Evolutionary conservation across 768 basidiomycete species (phyloP), one percentile per base, ranked within the genome.

Genomic region (Boletus pseudo-olivaceus): DNA sequence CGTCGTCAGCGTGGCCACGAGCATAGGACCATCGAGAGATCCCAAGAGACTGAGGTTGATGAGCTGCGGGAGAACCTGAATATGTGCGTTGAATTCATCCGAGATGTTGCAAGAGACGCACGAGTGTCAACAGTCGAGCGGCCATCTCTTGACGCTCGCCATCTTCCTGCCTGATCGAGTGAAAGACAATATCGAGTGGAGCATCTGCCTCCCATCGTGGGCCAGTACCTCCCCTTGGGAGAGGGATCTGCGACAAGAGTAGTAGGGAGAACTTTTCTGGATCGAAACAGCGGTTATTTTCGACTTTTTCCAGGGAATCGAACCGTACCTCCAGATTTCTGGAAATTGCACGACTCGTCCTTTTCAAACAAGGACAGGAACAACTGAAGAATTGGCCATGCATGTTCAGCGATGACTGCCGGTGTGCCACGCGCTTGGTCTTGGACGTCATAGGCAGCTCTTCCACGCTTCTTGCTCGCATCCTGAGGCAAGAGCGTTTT

Each of bases 331-430:
- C 73, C 74, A 53, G 69, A 67, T 15, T 59, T 57, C 40, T 64
- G 63, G 53, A 72, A 69, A 9, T 63, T 62, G 46, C 69, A 54
- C 10, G 60, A 56, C 60, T 89, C 83, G 55, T 90, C 88, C 58
- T 78, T 79, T 63, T 92, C 87, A 58, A 89, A 88, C 19, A 90
- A 59, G 20, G 71, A 65, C 11, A 92, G 50, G 0, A 90, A 59
- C 85, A 86, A 90, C 20, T 82, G 80, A n/a, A 92, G 75, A 39
- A 85, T 65, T 30, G 80, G 77, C 89, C 90, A 92, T 5, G 87
- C 82, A 56, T 84, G 73, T 44, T 80, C 76, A 23, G 80, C 82
- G 23, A 90, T 78, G 11, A 77, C 63, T 43, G 60, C 53, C 20
- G 67, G 66, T 4, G 49, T 49, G n/a, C n/a, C 48, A 19, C 20